Percentiles rank a stretch among this genome's conserved stretches.
phyloP scores from a whole-genome alignment of 371 early-diverging fungal genomes.

The Apophysomyces sp. region DNA sequence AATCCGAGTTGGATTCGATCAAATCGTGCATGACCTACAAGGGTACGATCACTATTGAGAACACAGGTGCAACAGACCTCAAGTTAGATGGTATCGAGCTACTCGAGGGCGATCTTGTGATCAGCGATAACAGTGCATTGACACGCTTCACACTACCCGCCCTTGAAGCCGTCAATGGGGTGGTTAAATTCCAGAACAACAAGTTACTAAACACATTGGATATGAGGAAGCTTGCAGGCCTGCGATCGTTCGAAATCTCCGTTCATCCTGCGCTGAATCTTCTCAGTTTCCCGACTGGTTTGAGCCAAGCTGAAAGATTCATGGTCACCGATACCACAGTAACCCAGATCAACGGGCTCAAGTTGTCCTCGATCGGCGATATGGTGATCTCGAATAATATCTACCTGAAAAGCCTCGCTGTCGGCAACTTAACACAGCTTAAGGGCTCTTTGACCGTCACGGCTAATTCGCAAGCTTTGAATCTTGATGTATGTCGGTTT shows the following conservation, averaged over 20 bases:
- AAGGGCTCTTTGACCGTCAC: constrained; percentile 32
- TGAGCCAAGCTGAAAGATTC: constrained; percentile 37
- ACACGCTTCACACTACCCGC: not conserved
- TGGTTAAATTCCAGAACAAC: constrained; percentile 43
- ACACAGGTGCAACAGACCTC: constrained; percentile 1
- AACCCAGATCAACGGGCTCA: constrained; percentile 44
- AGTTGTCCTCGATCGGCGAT: constrained; percentile 24
- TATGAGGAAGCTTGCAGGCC: constrained; percentile 29
- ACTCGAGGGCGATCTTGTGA: constrained; percentile 13
- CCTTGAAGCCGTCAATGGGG: constrained; percentile 29
- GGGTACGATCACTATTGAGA: constrained; percentile 15
- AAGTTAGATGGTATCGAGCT: constrained; percentile 13
- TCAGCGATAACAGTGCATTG: constrained; percentile 17
- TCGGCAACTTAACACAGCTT: constrained; percentile 30
- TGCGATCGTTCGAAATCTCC: constrained; percentile 42
- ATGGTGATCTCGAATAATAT: constrained; percentile 49
- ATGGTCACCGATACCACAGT: constrained; percentile 44
- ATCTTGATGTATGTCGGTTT: constrained; percentile 25
- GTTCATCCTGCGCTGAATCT: constrained; percentile 36
- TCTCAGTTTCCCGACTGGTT: constrained; percentile 35
- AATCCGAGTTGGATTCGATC: constrained; percentile 15
- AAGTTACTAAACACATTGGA: constrained; percentile 33
- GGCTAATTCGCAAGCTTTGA: constrained; percentile 41
- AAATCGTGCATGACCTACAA: constrained; percentile 10
- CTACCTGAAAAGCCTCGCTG: constrained; percentile 39